phyloP scores from a whole-genome alignment of 2,329 filamentous ascomycete genomes.

The Venturia nashicola region DNA sequence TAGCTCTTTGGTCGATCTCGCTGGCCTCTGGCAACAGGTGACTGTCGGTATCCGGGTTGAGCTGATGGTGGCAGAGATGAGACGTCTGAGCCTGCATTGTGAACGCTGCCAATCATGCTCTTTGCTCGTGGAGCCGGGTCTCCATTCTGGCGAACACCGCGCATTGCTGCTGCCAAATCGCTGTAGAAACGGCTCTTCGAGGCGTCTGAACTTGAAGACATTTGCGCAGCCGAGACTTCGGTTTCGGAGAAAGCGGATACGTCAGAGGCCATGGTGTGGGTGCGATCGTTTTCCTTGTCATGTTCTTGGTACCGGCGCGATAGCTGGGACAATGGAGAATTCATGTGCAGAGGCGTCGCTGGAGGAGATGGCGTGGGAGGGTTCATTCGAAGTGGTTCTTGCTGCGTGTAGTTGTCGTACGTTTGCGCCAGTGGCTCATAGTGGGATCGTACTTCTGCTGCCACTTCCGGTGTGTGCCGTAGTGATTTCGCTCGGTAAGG shows the following conservation, averaged over 20 bases:
- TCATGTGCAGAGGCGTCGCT: constrained; percentile 9
- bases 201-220: constrained; percentile 14
- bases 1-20: constrained; percentile 2
- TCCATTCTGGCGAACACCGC: constrained; percentile 20
- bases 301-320: background rate
- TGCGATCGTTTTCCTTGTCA: constrained; percentile 16
- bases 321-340: background rate
- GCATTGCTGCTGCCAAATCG: constrained; percentile 31
- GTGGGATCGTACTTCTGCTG: constrained; percentile 17
- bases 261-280: constrained; percentile 18
- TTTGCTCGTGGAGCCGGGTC: constrained; percentile 9
- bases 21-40: background rate
- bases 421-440: constrained; percentile 20
- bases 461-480: constrained; percentile 19
- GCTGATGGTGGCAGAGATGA: background rate
- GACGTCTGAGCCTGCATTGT: background rate
- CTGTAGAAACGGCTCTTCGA: constrained; percentile 35
- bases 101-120: constrained; percentile 12
- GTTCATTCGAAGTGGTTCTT: constrained; percentile 33
- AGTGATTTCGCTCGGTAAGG: constrained; percentile 13
- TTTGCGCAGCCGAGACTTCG: background rate
- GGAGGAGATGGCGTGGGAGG: constrained; percentile 25
- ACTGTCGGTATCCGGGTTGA: background rate
- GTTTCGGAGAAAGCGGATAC: constrained; percentile 12
- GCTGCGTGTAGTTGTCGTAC: constrained; percentile 14